Conservation (phyloP, 129 eudicot genomes). For the Flaveria bidentis region DNA sequence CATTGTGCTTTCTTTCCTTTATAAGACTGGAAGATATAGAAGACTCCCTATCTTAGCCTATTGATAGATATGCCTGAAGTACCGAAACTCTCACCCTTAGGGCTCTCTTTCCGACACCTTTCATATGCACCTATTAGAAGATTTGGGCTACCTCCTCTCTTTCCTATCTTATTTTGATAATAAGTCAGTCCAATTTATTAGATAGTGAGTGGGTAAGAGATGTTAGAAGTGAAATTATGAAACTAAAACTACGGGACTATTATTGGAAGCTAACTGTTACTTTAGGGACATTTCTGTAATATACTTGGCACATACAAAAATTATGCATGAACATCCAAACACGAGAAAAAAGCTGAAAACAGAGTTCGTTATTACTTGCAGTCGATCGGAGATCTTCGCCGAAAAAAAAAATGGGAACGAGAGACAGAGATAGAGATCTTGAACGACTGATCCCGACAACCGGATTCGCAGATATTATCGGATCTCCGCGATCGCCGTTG, state of each 20-base stretch:
- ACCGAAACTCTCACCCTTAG: too few relatives aligned
- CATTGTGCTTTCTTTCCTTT: too few relatives aligned
- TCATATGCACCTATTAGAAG: neutral
- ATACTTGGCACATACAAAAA: neutral
- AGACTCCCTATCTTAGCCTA: too few relatives aligned
- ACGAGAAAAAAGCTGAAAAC: conserved; percentile 15
- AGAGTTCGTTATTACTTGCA: conserved; percentile 24
- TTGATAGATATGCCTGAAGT: too few relatives aligned
- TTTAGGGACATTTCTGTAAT: conserved; percentile 16
- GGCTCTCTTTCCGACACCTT: neutral
- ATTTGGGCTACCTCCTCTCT: conserved; percentile 15
- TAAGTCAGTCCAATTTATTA: neutral
- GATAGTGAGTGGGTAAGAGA: too few relatives aligned
- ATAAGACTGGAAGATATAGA: too few relatives aligned
- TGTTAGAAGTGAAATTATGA: neutral
- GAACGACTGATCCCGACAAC: conserved; percentile 25
- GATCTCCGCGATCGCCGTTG: conserved; percentile 26
- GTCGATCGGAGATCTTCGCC: conserved; percentile 24
- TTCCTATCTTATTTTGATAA: conserved; percentile 15
- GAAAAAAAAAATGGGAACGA: conserved; percentile 24
- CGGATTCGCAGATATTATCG: conserved; percentile 26
- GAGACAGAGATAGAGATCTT: conserved; percentile 33
- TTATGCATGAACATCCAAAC: conserved; percentile 26
- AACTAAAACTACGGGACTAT: neutral
- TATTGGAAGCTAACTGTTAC: neutral